phyloP scores from a whole-genome alignment of 805 yeast genomes.

The Starmerella apis region DNA sequence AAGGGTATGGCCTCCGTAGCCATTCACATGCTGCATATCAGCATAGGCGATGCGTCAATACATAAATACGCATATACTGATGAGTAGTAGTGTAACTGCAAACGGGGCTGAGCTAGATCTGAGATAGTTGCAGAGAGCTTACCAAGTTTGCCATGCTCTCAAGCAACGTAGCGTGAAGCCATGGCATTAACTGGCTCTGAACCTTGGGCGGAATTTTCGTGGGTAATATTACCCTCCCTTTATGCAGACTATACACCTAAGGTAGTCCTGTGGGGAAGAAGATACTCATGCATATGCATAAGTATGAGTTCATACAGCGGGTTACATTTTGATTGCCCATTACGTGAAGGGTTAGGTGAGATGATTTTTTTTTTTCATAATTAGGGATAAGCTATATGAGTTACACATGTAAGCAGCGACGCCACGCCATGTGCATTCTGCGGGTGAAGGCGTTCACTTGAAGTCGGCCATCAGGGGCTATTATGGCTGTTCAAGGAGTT shows the following conservation, averaged over 20 bases:
- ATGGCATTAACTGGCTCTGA: not conserved
- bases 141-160: not conserved
- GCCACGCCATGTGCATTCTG: no score
- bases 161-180: not conserved
- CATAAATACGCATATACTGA: not conserved
- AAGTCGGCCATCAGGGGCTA: no score
- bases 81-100: not conserved
- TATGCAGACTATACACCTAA: not conserved
- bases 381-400: not conserved
- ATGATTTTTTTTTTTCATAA: not conserved
- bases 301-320: not conserved
- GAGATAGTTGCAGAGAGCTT: not conserved
- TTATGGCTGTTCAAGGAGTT: no score
- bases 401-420: not conserved
- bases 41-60: conserved; percentile 6
- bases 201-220: not conserved
- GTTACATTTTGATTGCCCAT: not conserved
- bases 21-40: not conserved
- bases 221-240: not conserved
- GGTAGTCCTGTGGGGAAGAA: conserved; percentile 1
- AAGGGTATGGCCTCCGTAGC: not conserved
- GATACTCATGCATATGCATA: conserved; percentile 1
- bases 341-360: not conserved
- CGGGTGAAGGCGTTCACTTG: no score
- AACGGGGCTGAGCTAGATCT: conserved; percentile 1